These are phyloP conservation scores for Nakazawaea wickerhamii DNA, from an alignment of 805 yeast genomes.

Conservation along the genomic window DNA sequence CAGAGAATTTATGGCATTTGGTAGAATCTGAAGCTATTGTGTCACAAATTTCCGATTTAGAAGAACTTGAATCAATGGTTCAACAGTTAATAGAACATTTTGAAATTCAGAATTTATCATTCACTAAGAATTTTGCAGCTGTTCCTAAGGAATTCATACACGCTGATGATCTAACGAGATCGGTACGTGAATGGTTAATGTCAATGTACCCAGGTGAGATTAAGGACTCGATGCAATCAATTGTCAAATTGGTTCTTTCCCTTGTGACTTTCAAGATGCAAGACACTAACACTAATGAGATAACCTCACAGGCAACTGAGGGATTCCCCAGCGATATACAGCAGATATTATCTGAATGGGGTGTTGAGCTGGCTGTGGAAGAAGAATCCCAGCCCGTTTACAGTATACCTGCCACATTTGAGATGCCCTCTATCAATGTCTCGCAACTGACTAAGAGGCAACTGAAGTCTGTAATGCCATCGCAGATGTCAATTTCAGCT, in stretches of 20 bases:
- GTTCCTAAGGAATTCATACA: neutral
- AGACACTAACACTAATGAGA: neutral
- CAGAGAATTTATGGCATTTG: constrained; percentile 15
- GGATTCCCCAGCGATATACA: constrained; percentile 4
- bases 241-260: neutral
- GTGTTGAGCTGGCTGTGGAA: neutral
- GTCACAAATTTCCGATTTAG: constrained; percentile 17
- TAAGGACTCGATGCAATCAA: neutral
- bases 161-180: neutral
- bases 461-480: neutral
- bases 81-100: constrained; percentile 25
- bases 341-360: constrained; percentile 10
- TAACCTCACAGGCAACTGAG: neutral
- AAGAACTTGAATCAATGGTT: constrained; percentile 31
- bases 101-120: neutral
- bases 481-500: neutral
- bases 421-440: constrained; percentile 10
- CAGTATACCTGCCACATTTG: neutral
- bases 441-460: neutral
- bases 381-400: constrained; percentile 2
- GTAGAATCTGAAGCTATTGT: neutral
- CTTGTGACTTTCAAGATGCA: neutral
- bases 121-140: neutral
- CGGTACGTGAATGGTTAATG: neutral
- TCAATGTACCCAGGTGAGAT: neutral